phyloP scores from a whole-genome alignment of 139 green algal species.

The Chlamydomonas sp. region DNA sequence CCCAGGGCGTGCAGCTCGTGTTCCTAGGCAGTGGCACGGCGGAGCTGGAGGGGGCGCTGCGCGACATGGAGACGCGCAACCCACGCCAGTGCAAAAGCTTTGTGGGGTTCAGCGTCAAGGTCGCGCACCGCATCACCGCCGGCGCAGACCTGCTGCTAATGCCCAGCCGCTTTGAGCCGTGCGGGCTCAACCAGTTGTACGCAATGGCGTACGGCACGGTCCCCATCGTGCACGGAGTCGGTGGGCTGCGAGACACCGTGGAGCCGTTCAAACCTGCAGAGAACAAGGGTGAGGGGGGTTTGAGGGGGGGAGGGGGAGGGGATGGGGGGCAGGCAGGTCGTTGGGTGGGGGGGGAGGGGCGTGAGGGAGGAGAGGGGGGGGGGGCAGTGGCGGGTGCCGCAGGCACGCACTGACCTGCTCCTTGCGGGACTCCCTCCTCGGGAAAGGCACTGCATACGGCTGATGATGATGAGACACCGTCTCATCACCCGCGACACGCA shows the following conservation, averaged over 20 bases:
- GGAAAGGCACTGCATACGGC: no score
- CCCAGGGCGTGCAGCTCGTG: conserved; percentile 79
- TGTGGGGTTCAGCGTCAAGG: conserved; percentile 86
- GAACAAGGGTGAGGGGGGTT: conserved; percentile 66
- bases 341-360: no score
- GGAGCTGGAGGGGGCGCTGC: conserved; percentile 79
- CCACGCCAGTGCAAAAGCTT: conserved; percentile 63
- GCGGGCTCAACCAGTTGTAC: conserved; percentile 77
- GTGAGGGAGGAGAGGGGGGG: no score
- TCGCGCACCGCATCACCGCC: conserved; percentile 89
- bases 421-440: no score
- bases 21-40: conserved; percentile 83
- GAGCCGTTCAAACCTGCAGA: conserved; percentile 70
- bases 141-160: conserved; percentile 77
- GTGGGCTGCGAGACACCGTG: conserved; percentile 80
- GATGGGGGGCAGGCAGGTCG: no score
- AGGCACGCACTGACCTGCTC: no score
- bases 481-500: no score
- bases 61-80: conserved; percentile 54
- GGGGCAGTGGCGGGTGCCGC: no score
- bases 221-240: conserved; percentile 83
- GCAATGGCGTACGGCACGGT: conserved; percentile 96
- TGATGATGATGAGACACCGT: no score
- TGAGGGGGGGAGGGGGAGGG: no score
- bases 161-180: conserved; percentile 85